These are phyloP conservation scores for Populus nigra DNA, from an alignment of 345 rosid species.

Conservation along the genomic window DNA sequence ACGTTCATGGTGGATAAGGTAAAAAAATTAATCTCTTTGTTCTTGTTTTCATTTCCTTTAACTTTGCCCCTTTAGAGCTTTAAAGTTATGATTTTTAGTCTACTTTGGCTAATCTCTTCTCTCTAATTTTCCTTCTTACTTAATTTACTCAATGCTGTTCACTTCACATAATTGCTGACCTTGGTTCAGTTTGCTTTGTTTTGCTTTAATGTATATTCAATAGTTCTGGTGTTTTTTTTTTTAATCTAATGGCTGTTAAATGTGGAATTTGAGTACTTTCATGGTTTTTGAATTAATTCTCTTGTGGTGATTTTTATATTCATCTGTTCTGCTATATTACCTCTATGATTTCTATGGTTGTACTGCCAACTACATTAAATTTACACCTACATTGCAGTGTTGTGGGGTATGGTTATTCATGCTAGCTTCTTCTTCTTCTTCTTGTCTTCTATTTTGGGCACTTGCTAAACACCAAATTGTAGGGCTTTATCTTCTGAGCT, in stretches of 20 bases:
- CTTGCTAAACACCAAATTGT: conserved; percentile 8
- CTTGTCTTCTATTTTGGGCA: conserved; percentile 32
- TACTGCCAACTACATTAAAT: conserved; percentile 28
- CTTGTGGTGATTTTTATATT: background rate
- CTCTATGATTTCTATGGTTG: conserved; percentile 9
- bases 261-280: conserved; percentile 13
- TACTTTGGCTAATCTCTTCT: background rate
- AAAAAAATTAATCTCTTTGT: background rate
- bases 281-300: conserved; percentile 8
- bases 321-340: background rate
- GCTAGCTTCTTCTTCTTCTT: background rate
- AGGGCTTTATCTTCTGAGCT: conserved; percentile 7
- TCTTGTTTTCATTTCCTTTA: background rate
- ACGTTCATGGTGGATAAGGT: conserved; percentile 82
- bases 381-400: conserved; percentile 27
- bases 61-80: background rate
- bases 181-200: background rate
- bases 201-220: conserved; percentile 2
- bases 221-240: conserved; percentile 1
- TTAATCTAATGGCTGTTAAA: background rate
- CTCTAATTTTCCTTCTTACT: background rate
- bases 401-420: conserved; percentile 29
- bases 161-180: background rate
- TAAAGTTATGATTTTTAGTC: background rate
- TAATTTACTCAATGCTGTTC: background rate